Evolutionary conservation across 78 protist genomes (phyloP).

Genomic region (Dictyostelium discoideum): DNA sequence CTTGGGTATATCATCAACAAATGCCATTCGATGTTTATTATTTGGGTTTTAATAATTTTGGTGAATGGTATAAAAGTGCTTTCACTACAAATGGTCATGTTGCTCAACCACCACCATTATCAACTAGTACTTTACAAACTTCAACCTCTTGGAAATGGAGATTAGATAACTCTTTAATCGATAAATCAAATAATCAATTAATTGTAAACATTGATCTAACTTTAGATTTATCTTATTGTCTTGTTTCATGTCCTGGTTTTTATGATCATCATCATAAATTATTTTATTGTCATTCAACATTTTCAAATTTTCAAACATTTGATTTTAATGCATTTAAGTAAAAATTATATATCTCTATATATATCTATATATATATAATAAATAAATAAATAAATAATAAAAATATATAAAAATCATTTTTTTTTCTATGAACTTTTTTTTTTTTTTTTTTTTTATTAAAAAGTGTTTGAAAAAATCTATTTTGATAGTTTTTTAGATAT

Average conservation of each 20-base stretch:
- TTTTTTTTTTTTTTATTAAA: too few relatives aligned
- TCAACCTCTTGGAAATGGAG: conserved; percentile 8
- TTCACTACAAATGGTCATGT: not conserved
- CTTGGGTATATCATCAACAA: conserved; percentile 53
- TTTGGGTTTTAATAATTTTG: not conserved
- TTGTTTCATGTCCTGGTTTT: not conserved
- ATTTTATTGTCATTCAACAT: not conserved
- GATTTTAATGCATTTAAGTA: not conserved
- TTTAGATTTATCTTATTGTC: not conserved
- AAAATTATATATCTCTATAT: too few relatives aligned
- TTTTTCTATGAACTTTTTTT: not conserved
- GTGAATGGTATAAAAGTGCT: conserved; percentile 11
- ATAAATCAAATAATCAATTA: not conserved
- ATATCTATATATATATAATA: too few relatives aligned
- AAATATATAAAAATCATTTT: not conserved
- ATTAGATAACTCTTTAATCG: not conserved
- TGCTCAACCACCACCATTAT: not conserved
- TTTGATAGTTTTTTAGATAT: not conserved
- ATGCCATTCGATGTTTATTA: conserved; percentile 30
- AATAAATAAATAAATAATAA: too few relatives aligned
- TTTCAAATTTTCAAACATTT: not conserved
- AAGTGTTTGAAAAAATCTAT: too few relatives aligned
- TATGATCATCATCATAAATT: not conserved
- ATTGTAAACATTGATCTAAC: not conserved
- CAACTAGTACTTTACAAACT: conserved; percentile 7